phyloP scores from a whole-genome alignment of 1,284 basidiomycete species.

The Ustilago vetiveriae region DNA sequence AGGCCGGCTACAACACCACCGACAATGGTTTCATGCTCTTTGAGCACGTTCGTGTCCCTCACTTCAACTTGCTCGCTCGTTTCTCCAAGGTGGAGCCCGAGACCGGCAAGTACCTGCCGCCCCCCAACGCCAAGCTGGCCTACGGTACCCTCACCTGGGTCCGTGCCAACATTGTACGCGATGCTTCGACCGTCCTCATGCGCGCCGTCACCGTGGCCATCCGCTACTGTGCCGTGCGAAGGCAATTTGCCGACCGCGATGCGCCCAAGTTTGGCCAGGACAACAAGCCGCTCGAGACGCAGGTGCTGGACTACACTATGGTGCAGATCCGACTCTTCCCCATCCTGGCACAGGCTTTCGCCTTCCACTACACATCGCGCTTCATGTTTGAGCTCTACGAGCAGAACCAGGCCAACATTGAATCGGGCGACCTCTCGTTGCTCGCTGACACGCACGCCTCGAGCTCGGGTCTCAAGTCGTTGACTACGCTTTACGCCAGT shows the following conservation, averaged over 20 bases:
- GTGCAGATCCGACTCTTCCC: slow-evolving; percentile 68
- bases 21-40: slow-evolving; percentile 67
- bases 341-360: slow-evolving; percentile 68
- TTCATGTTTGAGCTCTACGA: slow-evolving; percentile 68
- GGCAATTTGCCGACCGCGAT: slow-evolving; percentile 68
- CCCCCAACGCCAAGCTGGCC: slow-evolving; percentile 52
- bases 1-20: slow-evolving; percentile 65
- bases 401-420: slow-evolving; percentile 63
- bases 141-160: slow-evolving; percentile 61
- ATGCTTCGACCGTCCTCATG: slow-evolving; percentile 65
- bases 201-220: slow-evolving; percentile 67
- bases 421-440: slow-evolving; percentile 66
- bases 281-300: slow-evolving; percentile 66
- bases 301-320: slow-evolving; percentile 68
- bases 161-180: slow-evolving; percentile 67
- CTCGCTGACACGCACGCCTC: slow-evolving; percentile 68
- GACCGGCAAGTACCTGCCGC: slow-evolving; percentile 57
- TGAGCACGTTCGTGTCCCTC: slow-evolving; percentile 64
- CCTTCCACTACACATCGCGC: slow-evolving; percentile 67
- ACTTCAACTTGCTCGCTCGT: slow-evolving; percentile 67
- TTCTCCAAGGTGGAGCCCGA: slow-evolving; percentile 65
- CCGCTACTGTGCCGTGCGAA: slow-evolving; percentile 68
- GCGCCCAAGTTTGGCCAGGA: slow-evolving; percentile 64
- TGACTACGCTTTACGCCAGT: slow-evolving; percentile 67
- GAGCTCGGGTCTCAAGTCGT: slow-evolving; percentile 66